phyloP scores from a whole-genome alignment of 2,329 filamentous ascomycete genomes.

The Curvularia eragrostidis region DNA sequence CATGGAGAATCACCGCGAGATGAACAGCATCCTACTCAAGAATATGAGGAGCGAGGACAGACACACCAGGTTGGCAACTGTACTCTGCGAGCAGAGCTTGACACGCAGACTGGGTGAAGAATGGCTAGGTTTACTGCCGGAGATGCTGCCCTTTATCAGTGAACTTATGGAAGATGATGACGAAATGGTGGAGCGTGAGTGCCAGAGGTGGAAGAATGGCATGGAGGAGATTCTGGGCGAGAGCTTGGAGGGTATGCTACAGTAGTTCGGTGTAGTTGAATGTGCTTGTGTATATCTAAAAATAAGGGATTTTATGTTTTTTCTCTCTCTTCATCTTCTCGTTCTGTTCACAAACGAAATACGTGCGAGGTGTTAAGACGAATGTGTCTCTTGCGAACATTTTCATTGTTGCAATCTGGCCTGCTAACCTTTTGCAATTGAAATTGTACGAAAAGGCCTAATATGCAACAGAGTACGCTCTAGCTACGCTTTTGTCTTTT shows the following conservation, averaged over 20 bases:
- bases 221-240: slow-evolving; percentile 92
- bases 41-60: slow-evolving; percentile 77
- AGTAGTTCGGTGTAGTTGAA: slow-evolving; percentile 55
- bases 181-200: slow-evolving; percentile 88
- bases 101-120: slow-evolving; percentile 87
- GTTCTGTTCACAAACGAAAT: neutral
- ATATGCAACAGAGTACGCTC: neutral
- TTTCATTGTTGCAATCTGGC: no score
- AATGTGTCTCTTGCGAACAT: no score
- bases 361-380: neutral
- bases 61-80: slow-evolving; percentile 77
- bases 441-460: no score
- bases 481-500: neutral
- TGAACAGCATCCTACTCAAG: slow-evolving; percentile 80
- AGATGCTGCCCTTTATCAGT: slow-evolving; percentile 96
- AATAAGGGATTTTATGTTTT: neutral
- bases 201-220: slow-evolving; percentile 84
- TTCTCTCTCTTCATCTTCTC: no score
- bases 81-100: slow-evolving; percentile 80
- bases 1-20: slow-evolving; percentile 85
- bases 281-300: neutral
- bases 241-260: slow-evolving; percentile 89
- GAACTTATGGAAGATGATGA: slow-evolving; percentile 97
- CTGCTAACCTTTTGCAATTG: no score
- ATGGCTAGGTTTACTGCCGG: slow-evolving; percentile 87